phyloP scores from a whole-genome alignment of 78 protist species.

The Monosiga brevicollis region DNA sequence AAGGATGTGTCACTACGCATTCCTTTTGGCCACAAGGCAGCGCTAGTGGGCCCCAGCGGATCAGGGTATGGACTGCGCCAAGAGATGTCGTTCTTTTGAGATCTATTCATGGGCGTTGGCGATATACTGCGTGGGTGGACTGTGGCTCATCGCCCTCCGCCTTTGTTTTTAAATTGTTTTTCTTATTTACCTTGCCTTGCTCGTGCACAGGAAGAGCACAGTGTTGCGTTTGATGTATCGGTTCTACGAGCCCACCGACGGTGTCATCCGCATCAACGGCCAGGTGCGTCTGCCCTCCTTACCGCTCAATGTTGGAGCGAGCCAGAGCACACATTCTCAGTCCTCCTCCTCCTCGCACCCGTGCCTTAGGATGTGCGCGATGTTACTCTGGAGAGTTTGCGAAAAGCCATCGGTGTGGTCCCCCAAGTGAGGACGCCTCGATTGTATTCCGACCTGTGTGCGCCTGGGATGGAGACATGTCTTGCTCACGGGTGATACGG shows the following conservation, averaged over 20 bases:
- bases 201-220: constrained; percentile 67
- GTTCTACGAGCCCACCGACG: constrained; percentile 64
- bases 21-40: constrained; percentile 69
- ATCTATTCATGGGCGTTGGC: no score
- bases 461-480: neutral
- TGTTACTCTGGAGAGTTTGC: constrained; percentile 30
- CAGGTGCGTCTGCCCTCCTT: no score
- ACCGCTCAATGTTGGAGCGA: no score
- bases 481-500: neutral
- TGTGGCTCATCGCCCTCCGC: no score
- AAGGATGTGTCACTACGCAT: constrained; percentile 45
- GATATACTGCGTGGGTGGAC: no score
- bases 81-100: no score
- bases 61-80: constrained; percentile 57
- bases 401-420: constrained; percentile 61
- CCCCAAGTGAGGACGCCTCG: constrained; percentile 39
- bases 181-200: no score
- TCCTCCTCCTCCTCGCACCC: no score
- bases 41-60: constrained; percentile 85
- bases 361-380: constrained; percentile 40
- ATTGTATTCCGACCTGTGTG: neutral
- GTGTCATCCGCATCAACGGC: constrained; percentile 75
- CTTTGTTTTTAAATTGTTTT: no score
- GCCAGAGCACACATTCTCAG: no score
- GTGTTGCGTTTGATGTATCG: constrained; percentile 62